These are phyloP conservation scores for Nitzschia putrida DNA, from an alignment of 108 stramenopile species.

Conservation along the genomic window DNA sequence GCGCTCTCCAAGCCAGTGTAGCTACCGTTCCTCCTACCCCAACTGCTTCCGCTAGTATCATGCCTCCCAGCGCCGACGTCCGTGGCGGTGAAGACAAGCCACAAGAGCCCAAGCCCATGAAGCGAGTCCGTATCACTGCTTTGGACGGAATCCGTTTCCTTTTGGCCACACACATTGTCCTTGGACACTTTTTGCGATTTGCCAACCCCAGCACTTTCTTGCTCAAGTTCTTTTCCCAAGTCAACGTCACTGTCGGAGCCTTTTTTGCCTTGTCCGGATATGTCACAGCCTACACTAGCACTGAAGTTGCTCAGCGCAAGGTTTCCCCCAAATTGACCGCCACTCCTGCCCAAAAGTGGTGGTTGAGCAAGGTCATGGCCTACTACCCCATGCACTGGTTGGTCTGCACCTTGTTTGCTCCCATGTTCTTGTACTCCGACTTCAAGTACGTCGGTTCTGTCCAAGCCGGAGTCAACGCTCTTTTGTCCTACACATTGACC, in stretches of 20 bases:
- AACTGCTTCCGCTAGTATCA: neutral
- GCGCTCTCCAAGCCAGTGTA: neutral
- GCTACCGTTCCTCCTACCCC: neutral
- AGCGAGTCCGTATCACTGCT: constrained; percentile 41
- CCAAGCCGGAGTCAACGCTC: constrained; percentile 25
- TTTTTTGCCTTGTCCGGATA: constrained; percentile 53
- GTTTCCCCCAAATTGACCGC: constrained; percentile 39
- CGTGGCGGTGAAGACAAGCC: neutral
- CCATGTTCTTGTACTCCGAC: constrained; percentile 51
- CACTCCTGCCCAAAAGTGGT: constrained; percentile 42
- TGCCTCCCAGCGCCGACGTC: neutral
- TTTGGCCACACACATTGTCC: constrained; percentile 35
- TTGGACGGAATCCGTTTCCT: constrained; percentile 52
- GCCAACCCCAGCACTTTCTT: constrained; percentile 35
- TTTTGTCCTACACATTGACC: constrained; percentile 43
- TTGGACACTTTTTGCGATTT: constrained; percentile 48
- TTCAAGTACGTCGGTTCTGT: constrained; percentile 29
- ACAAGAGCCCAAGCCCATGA: constrained; percentile 1
- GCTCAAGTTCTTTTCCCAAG: constrained; percentile 40
- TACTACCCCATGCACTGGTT: constrained; percentile 51
- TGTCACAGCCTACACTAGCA: constrained; percentile 52
- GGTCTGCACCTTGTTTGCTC: constrained; percentile 36
- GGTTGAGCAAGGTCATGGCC: constrained; percentile 32
- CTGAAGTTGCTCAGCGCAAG: constrained; percentile 24
- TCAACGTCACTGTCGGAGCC: constrained; percentile 46